Evolutionary conservation across 2,329 filamentous ascomycete species (phyloP).

Genomic region (Fusarium falciforme): DNA sequence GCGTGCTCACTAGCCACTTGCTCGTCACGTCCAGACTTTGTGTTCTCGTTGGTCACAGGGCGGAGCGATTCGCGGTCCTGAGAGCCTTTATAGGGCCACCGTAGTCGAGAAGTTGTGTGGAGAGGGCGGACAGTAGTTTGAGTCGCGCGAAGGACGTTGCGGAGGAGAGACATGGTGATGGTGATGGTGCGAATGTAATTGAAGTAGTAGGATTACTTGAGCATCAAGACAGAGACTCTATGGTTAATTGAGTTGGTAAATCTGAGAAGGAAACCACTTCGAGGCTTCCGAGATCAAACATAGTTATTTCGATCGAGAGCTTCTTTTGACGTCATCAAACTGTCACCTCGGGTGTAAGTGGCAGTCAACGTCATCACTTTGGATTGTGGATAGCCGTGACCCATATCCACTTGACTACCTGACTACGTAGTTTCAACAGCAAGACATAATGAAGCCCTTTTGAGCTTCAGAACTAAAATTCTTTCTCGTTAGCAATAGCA

Average conservation of each 20-base stretch:
- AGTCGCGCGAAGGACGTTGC: constrained; percentile 33
- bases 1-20: constrained; percentile 64
- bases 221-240: neutral
- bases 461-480: neutral
- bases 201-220: neutral
- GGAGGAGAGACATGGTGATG: constrained; percentile 35
- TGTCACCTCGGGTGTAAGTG: constrained; percentile 20
- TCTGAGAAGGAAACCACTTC: neutral
- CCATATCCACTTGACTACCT: neutral
- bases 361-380: constrained; percentile 26
- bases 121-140: constrained; percentile 43
- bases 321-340: constrained; percentile 31
- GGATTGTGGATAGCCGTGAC: neutral
- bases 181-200: neutral
- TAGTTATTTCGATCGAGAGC: neutral
- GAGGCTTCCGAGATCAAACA: neutral
- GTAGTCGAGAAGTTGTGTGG: constrained; percentile 45
- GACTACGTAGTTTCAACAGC: neutral
- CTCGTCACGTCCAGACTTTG: constrained; percentile 74
- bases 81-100: constrained; percentile 60
- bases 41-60: constrained; percentile 73
- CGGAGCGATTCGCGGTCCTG: constrained; percentile 73
- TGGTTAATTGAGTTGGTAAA: constrained; percentile 10
- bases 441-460: neutral
- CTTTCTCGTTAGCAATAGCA: neutral